Percentiles rank a stretch among this genome's conserved stretches.
Conservation (phyloP, 2,329 filamentous ascomycete species). For the Venturia carpophila region DNA sequence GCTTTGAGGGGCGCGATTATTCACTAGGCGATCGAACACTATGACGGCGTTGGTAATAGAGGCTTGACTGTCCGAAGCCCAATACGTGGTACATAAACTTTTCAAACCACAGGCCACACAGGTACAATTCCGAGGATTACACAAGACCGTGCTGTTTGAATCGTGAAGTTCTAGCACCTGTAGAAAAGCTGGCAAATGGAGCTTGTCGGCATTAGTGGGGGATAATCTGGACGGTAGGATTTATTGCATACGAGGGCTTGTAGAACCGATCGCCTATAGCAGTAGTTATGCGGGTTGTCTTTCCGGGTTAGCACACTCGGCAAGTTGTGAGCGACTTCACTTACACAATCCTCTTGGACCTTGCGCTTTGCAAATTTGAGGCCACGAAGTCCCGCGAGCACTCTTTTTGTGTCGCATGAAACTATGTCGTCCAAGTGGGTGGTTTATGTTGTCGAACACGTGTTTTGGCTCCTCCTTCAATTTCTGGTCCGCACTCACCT, state of each 20-base stretch:
- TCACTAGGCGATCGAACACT: background rate
- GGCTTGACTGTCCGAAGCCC: background rate
- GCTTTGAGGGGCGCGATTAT: background rate
- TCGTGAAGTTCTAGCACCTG: background rate
- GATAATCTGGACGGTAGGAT: too few relatives aligned
- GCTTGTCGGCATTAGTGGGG: background rate
- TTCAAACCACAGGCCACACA: slow-evolving; percentile 3
- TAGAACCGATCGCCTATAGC: background rate
- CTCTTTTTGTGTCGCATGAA: background rate
- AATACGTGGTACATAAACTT: background rate
- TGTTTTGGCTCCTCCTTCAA: too few relatives aligned
- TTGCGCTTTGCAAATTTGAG: background rate
- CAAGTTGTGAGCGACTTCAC: background rate
- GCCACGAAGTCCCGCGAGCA: background rate
- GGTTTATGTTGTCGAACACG: background rate
- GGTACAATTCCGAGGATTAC: background rate
- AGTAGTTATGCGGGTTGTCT: slow-evolving; percentile 6
- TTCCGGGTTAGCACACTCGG: background rate
- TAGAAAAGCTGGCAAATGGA: slow-evolving; percentile 2
- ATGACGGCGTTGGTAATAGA: background rate
- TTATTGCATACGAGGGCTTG: background rate
- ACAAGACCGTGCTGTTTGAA: background rate
- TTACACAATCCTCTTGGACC: background rate
- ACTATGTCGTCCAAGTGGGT: background rate
- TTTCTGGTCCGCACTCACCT: too few relatives aligned